Conservation (phyloP, 140 eudicot genomes). For the Artemisia princeps region DNA sequence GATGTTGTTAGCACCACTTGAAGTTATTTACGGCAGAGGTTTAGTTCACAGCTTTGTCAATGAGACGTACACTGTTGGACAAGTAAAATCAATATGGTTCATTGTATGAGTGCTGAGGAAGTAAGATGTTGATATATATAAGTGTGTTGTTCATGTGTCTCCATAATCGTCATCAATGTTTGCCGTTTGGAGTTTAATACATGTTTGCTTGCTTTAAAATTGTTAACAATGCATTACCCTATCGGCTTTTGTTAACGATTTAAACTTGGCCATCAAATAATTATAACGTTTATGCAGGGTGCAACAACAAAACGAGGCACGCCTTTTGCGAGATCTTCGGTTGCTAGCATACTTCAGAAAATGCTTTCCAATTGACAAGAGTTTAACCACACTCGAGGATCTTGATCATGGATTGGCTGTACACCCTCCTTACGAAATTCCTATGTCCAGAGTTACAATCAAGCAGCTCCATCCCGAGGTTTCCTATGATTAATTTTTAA, state of each 20-base stretch:
- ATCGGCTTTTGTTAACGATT: background rate
- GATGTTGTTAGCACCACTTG: too few species aligned
- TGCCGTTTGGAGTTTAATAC: too few species aligned
- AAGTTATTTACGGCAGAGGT: too few species aligned
- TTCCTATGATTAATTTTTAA: background rate
- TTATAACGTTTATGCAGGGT: constrained; percentile 31
- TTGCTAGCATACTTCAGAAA: constrained; percentile 69
- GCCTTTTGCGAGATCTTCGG: constrained; percentile 54
- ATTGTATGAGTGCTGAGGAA: too few species aligned
- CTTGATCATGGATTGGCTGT: constrained; percentile 63
- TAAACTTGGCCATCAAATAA: background rate
- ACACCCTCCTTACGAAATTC: constrained; percentile 61
- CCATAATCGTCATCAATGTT: too few species aligned
- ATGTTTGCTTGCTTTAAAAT: too few species aligned
- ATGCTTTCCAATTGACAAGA: constrained; percentile 47
- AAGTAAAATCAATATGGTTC: too few species aligned
- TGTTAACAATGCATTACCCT: too few species aligned
- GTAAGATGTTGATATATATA: too few species aligned
- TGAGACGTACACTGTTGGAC: too few species aligned
- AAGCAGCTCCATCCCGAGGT: constrained; percentile 73
- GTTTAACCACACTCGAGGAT: constrained; percentile 48
- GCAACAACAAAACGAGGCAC: constrained; percentile 51
- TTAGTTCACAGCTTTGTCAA: too few species aligned
- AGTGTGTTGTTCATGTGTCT: too few species aligned
- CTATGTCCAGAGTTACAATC: constrained; percentile 44